phyloP scores from a whole-genome alignment of 495 filamentous ascomycete species.

The Lasiosphaeris hirsuta region DNA sequence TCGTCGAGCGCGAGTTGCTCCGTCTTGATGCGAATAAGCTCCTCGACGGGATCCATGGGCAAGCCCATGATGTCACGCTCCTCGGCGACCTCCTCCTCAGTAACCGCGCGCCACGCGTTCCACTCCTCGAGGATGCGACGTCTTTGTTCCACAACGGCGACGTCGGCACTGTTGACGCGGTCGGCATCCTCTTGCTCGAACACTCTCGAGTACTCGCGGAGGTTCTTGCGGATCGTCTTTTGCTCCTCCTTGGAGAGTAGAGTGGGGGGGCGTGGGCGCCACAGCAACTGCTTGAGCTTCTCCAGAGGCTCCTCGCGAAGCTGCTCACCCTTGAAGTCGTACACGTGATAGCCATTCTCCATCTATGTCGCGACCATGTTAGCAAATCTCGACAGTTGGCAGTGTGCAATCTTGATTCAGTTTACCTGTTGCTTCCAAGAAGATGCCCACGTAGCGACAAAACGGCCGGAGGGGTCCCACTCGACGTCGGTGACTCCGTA shows the following conservation, averaged over 20 bases:
- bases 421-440: conserved; percentile 93
- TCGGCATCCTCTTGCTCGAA: conserved; percentile 95
- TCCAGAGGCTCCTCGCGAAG: conserved; percentile 91
- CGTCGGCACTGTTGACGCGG: conserved; percentile 86
- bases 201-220: conserved; percentile 88
- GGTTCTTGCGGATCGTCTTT: conserved; percentile 95
- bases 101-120: conserved; percentile 74
- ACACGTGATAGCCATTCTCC: conserved; percentile 98
- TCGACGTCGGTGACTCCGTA: conserved; percentile 97
- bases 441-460: conserved; percentile 85
- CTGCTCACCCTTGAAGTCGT: conserved; percentile 88
- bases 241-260: conserved; percentile 92
- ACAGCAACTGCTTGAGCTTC: conserved; percentile 94
- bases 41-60: conserved; percentile 59
- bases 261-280: conserved; percentile 87
- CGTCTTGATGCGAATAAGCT: conserved; percentile 47
- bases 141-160: conserved; percentile 85
- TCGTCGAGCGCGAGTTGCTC: conserved; percentile 49
- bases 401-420: conserved; percentile 8
- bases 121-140: conserved; percentile 84
- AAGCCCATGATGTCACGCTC: conserved; percentile 69
- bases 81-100: conserved; percentile 68
- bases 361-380: conserved; percentile 59
- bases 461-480: conserved; percentile 95
- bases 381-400: conserved; percentile 26